Evolutionary conservation across 2,329 filamentous ascomycete species (phyloP), one percentile per base, ranked within the genome.

Genomic region (Thelonectria discophora): DNA sequence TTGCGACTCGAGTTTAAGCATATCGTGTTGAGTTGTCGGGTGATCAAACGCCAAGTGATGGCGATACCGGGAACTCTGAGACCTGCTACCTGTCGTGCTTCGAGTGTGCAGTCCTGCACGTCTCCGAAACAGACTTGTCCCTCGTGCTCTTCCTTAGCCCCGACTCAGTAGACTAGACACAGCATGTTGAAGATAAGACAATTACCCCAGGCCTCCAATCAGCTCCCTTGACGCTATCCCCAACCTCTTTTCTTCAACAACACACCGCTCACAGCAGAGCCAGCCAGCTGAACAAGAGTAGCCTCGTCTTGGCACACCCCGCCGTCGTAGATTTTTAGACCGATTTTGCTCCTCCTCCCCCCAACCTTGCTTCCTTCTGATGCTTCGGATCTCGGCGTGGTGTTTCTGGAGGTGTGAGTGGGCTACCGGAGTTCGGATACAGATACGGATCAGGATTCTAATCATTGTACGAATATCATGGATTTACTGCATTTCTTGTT

Each of bases 351-450:
- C 34, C n/a, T 47, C 47, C 43, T 34, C 34, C 47, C 15, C 30
- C 30, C 3, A n/a, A 12, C 30, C 11, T 30, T 42, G 45, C 17
- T 37, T 50, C 45, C 27, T 30, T 30, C 9, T 30, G 39, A 24
- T 6, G 21, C 21, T 45, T 49, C 52, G 51, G 45, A 55, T 54
- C 46, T 49, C 27, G 51, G 51, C 50, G 39, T 30, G 6, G 5
- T 30, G 27, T 8, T 30, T 30, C 24, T 30, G 27, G 27, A 30
- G 27, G 27, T 30, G 27, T 30, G 27, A 10, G 27, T 30, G 27
- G 27, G 27, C 27, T 24, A 4, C 6, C 6, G 21, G 21, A 24
- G 21, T 24, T 3, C 21, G 21, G 21, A n/a, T 24, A 24, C 21
- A 6, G 21, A 24, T 24, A 24, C 21, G 21, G 21, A n/a, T n/a